Conservation (phyloP, 2,329 filamentous ascomycete genomes). For the Monilinia fructigena region DNA sequence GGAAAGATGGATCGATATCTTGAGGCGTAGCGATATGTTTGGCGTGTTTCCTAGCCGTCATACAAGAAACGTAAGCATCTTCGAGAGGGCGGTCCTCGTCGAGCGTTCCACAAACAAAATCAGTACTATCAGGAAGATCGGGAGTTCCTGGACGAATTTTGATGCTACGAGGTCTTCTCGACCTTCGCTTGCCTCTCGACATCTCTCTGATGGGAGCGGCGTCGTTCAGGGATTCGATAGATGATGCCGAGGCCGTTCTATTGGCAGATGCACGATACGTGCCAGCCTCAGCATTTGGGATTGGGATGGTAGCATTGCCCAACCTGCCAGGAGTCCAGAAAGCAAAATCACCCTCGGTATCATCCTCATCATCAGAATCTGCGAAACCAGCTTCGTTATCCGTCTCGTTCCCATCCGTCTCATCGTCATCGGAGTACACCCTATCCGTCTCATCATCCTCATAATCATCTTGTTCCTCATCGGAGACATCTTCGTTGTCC, state of each 20-base stretch:
- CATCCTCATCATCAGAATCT: conserved; percentile 65
- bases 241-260: conserved; percentile 58
- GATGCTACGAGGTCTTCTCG: conserved; percentile 40
- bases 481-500: conserved; percentile 48
- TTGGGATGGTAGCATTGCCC: conserved; percentile 27
- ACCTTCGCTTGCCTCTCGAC: conserved; percentile 24
- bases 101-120: conserved; percentile 97
- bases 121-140: conserved; percentile 92
- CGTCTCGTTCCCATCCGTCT: conserved; percentile 64
- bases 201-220: conserved; percentile 33
- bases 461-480: conserved; percentile 63
- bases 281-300: conserved; percentile 28
- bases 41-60: conserved; percentile 75
- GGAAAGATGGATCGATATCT: conserved; percentile 96
- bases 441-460: conserved; percentile 60
- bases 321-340: conserved; percentile 57
- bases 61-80: conserved; percentile 82
- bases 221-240: conserved; percentile 49
- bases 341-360: conserved; percentile 61
- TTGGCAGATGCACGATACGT: conserved; percentile 37
- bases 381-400: conserved; percentile 68
- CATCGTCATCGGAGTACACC: conserved; percentile 53
- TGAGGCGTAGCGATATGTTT: conserved; percentile 87
- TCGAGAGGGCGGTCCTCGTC: conserved; percentile 96
- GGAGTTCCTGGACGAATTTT: conserved; percentile 68